phyloP scores from a whole-genome alignment of 2,329 filamentous ascomycete species.

The Xenosphaeropsis pyriputrescens region DNA sequence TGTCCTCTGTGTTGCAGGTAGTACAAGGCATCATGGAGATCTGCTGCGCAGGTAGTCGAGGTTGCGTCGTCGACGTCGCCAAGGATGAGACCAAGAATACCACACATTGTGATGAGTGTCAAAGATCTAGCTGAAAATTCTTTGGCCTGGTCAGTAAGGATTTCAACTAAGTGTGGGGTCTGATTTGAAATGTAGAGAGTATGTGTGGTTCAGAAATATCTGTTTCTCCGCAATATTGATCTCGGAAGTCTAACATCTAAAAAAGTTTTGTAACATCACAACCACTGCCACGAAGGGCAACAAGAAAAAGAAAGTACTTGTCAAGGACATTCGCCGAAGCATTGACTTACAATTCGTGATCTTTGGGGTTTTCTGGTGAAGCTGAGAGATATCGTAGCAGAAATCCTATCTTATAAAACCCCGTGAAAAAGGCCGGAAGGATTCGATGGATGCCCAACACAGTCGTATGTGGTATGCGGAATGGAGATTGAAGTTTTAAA shows the following conservation, averaged over 20 bases:
- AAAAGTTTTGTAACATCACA: slow-evolving; percentile 13
- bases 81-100: slow-evolving; percentile 45
- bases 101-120: slow-evolving; percentile 33
- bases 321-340: neutral
- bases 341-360: too few species aligned
- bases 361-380: too few species aligned
- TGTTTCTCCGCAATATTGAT: slow-evolving; percentile 13
- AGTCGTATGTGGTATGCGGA: too few species aligned
- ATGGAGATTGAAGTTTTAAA: too few species aligned
- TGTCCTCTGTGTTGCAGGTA: slow-evolving; percentile 62
- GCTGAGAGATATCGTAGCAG: too few species aligned
- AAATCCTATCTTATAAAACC: too few species aligned
- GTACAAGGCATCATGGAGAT: slow-evolving; percentile 59
- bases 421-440: too few species aligned
- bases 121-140: slow-evolving; percentile 1
- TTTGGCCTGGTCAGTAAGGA: slow-evolving; percentile 3
- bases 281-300: neutral
- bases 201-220: slow-evolving; percentile 10
- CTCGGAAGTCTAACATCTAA: slow-evolving; percentile 28
- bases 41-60: slow-evolving; percentile 37
- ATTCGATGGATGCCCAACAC: too few species aligned
- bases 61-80: slow-evolving; percentile 33
- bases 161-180: neutral
- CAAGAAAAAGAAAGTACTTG: neutral
- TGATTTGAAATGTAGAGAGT: slow-evolving; percentile 1